phyloP scores from a whole-genome alignment of 2,329 filamentous ascomycete species.

The Cordyceps cicadae region DNA sequence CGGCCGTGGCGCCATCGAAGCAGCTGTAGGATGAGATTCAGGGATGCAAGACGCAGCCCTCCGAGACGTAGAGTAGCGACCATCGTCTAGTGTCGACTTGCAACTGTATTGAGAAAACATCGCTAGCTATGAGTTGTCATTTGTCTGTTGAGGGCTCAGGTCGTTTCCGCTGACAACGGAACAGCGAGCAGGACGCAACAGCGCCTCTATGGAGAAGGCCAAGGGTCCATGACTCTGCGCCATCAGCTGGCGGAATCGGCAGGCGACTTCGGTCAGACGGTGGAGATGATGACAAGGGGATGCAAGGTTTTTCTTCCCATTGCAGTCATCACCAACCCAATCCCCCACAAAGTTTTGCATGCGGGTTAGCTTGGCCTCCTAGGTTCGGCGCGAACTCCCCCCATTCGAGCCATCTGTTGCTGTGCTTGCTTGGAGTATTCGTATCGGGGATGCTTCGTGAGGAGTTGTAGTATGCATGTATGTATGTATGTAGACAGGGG shows the following conservation, averaged over 20 bases:
- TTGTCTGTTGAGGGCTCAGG: neutral
- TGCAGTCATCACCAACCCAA: neutral
- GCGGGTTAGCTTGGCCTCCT: conserved; percentile 6
- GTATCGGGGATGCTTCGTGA: neutral
- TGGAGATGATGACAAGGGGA: conserved; percentile 5
- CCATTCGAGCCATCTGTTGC: neutral
- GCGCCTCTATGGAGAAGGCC: neutral
- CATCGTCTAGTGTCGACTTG: neutral
- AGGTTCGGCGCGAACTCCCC: neutral
- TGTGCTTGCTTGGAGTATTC: neutral
- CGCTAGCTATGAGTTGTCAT: neutral
- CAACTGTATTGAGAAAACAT: neutral
- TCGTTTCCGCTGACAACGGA: neutral
- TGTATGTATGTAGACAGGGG: too few relatives aligned
- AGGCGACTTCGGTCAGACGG: conserved; percentile 8
- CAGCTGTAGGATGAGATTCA: neutral
- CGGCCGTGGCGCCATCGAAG: neutral
- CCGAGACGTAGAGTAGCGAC: neutral
- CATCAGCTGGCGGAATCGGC: neutral
- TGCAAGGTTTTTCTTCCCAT: conserved; percentile 2
- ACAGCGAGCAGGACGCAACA: neutral
- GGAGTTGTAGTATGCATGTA: too few relatives aligned
- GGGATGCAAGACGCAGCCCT: neutral
- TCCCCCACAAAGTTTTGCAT: conserved; percentile 1
- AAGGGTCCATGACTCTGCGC: conserved; percentile 4